A percentile compares a stretch with the other conserved stretches of the same genome.
phyloP scores from a whole-genome alignment of 2,329 filamentous ascomycete genomes.

The Zasmidium cellare region DNA sequence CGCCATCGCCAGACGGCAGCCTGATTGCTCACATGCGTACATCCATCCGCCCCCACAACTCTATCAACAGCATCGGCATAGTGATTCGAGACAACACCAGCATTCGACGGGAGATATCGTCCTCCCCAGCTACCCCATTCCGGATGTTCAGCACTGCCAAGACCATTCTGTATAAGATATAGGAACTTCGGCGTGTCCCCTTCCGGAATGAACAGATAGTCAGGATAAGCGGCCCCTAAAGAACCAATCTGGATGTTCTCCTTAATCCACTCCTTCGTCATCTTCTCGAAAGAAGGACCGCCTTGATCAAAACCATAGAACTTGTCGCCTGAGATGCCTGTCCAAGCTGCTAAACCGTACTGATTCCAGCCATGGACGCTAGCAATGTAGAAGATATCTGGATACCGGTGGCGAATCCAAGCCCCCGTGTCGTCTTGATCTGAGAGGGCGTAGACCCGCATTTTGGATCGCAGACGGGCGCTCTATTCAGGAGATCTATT shows the following conservation, averaged over 20 bases:
- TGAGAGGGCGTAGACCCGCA: constrained; percentile 58
- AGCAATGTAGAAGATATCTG: constrained; percentile 57
- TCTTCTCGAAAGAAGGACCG: constrained; percentile 49
- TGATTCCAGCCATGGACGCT: constrained; percentile 59
- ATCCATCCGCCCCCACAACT: constrained; percentile 33
- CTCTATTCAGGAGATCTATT: constrained; percentile 34
- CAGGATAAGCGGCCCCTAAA: constrained; percentile 43
- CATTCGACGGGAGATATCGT: constrained; percentile 42
- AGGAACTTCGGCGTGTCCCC: constrained; percentile 55
- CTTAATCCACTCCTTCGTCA: constrained; percentile 54
- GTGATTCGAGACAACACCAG: constrained; percentile 31
- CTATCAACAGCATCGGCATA: constrained; percentile 33
- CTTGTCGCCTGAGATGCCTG: constrained; percentile 54
- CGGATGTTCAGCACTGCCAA: constrained; percentile 47
- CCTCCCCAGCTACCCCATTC: constrained; percentile 54
- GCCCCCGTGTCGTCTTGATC: constrained; percentile 60
- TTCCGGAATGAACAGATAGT: constrained; percentile 54
- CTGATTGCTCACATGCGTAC: constrained; percentile 43
- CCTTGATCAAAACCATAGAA: constrained; percentile 51
- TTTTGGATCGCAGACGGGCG: constrained; percentile 39
- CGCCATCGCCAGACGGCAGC: constrained; percentile 48
- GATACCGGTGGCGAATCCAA: constrained; percentile 57
- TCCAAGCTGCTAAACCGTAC: constrained; percentile 58
- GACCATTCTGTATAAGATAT: constrained; percentile 51
- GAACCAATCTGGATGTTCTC: constrained; percentile 56